Evolutionary conservation across 306 rosid genomes (phyloP).

Genomic region (Cucumis hystrix): DNA sequence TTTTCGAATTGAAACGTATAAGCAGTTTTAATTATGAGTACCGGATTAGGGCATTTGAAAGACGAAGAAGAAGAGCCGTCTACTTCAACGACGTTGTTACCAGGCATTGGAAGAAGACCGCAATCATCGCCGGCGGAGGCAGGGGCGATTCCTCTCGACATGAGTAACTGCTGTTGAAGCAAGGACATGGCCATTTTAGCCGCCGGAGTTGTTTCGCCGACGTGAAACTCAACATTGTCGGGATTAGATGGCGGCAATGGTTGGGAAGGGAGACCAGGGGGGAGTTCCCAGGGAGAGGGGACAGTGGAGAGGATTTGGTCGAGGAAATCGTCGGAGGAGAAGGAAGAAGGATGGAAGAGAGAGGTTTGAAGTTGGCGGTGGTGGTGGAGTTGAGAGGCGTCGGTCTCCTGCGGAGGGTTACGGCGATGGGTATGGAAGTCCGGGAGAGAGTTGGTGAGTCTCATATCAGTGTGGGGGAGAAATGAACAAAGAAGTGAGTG

Average conservation of each 20-base stretch:
- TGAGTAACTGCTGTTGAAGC: constrained; percentile 44
- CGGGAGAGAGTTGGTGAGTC: constrained; percentile 26
- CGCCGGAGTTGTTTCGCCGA: constrained; percentile 15
- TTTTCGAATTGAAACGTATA: background rate
- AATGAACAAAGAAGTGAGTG: background rate
- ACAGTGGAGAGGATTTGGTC: constrained; percentile 43
- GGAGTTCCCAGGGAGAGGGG: constrained; percentile 38
- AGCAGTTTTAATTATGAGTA: background rate
- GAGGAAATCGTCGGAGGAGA: constrained; percentile 41
- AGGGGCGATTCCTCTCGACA: background rate
- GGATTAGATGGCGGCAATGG: background rate
- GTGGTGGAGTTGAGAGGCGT: constrained; percentile 18
- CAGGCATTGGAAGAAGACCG: constrained; percentile 22
- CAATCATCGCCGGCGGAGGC: constrained; percentile 11
- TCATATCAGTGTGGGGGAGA: constrained; percentile 32
- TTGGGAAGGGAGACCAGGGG: background rate
- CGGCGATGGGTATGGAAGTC: constrained; percentile 24
- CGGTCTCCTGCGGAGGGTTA: constrained; percentile 13
- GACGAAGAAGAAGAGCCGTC: constrained; percentile 19
- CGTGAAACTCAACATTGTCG: constrained; percentile 21
- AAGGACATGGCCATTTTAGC: constrained; percentile 21
- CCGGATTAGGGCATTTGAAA: constrained; percentile 33
- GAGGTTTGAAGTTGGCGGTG: background rate
- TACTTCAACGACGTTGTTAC: constrained; percentile 30
- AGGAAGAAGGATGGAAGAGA: constrained; percentile 21